Conservation (phyloP, 1,284 basidiomycete species). For the Heterobasidion occidentale region DNA sequence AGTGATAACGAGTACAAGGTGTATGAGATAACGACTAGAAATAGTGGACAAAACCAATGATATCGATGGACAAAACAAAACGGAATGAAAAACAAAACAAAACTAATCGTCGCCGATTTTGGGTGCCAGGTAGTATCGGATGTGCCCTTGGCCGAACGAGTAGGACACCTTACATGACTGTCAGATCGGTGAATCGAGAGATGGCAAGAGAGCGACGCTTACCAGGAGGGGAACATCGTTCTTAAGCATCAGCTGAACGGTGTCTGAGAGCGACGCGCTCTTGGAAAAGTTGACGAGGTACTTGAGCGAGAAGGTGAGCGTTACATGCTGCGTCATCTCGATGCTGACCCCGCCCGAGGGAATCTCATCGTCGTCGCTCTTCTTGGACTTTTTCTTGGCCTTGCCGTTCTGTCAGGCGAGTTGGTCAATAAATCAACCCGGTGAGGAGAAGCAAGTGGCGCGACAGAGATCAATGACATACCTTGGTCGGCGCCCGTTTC, state of each 20-base stretch:
- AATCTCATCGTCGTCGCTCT: conserved; percentile 35
- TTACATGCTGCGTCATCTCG: conserved; percentile 87
- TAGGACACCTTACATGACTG: conserved; percentile 61
- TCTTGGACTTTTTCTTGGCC: conserved; percentile 47
- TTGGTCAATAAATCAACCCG: background rate
- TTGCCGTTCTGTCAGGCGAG: conserved; percentile 30
- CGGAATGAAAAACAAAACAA: no score
- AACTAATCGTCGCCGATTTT: conserved; percentile 77
- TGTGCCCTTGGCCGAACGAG: conserved; percentile 75
- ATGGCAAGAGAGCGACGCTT: conserved; percentile 17
- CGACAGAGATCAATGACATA: conserved; percentile 16
- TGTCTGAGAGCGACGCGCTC: conserved; percentile 70
- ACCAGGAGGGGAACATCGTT: conserved; percentile 90
- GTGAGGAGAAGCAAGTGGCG: background rate
- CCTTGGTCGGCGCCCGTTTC: conserved; percentile 54
- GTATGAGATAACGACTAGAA: no score
- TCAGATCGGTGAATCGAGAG: background rate
- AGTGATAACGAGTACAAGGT: no score
- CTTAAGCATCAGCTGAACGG: conserved; percentile 80
- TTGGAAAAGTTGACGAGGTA: conserved; percentile 98
- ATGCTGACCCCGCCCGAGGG: conserved; percentile 59
- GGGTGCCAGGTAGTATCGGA: conserved; percentile 84
- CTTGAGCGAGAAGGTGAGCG: conserved; percentile 93
- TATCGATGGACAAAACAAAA: no score
- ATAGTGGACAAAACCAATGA: no score